A percentile compares a stretch with the other conserved stretches of the same genome.
These are phyloP conservation scores for Phylloporus sp. DNA, from an alignment of 1,284 basidiomycete genomes.

Conservation along the genomic window DNA sequence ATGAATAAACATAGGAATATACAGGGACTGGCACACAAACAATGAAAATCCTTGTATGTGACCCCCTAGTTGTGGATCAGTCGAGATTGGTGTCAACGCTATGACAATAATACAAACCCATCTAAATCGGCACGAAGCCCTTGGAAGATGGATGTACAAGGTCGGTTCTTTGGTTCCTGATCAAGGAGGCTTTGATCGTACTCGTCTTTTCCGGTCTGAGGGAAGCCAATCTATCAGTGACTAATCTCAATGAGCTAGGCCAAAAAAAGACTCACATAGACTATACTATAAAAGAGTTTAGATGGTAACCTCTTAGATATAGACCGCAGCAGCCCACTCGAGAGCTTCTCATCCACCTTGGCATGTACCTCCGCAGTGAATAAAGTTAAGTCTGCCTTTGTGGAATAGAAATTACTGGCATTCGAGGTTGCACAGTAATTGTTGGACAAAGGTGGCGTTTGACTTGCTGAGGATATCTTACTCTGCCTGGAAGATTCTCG, in stretches of 20 bases:
- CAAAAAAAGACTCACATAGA: constrained; percentile 74
- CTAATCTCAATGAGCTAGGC: background rate
- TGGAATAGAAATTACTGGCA: background rate
- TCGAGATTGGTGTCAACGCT: background rate
- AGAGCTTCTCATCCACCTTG: constrained; percentile 71
- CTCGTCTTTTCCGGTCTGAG: constrained; percentile 77
- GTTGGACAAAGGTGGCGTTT: background rate
- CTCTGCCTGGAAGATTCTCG: background rate
- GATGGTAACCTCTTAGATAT: constrained; percentile 92
- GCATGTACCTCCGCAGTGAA: constrained; percentile 84
- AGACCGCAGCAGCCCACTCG: constrained; percentile 78
- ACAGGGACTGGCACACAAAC: constrained; percentile 48
- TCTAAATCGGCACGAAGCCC: constrained; percentile 85
- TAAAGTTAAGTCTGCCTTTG: background rate
- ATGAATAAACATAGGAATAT: background rate
- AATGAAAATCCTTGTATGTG: constrained; percentile 74
- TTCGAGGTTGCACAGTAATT: background rate
- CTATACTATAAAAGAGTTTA: constrained; percentile 79
- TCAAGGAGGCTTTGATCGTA: constrained; percentile 68
- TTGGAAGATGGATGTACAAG: constrained; percentile 73
- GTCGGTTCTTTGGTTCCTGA: background rate
- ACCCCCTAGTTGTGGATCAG: background rate
- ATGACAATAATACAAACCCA: constrained; percentile 47
- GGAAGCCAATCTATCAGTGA: background rate
- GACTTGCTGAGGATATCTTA: background rate